phyloP scores from a whole-genome alignment of 305 asterid species.

The Rubia tinctorum region DNA sequence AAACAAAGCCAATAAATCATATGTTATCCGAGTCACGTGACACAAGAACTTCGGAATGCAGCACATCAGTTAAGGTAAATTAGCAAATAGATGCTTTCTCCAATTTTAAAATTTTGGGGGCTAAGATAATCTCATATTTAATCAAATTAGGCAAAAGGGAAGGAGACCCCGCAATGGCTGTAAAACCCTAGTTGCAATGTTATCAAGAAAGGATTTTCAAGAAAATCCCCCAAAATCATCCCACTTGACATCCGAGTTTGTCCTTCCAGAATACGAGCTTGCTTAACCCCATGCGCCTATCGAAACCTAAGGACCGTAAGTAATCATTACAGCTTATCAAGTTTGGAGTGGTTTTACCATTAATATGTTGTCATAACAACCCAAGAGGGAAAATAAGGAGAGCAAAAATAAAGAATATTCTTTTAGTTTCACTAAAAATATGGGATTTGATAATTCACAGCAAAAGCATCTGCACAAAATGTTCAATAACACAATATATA shows the following conservation, averaged over 20 bases:
- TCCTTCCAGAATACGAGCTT: background rate
- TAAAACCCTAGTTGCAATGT: background rate
- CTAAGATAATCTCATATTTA: background rate
- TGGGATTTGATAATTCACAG: too few relatives aligned
- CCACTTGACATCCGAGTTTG: background rate
- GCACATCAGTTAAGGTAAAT: background rate
- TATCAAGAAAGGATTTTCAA: background rate
- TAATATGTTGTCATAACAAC: too few relatives aligned
- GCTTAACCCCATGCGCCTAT: background rate
- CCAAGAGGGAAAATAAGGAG: too few relatives aligned
- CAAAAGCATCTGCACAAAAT: too few relatives aligned
- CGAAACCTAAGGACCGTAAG: background rate
- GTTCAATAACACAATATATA: too few relatives aligned
- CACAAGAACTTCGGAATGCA: background rate
- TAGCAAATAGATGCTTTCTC: background rate
- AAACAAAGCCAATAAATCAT: background rate
- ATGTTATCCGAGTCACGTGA: background rate
- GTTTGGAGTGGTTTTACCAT: background rate
- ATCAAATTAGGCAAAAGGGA: background rate
- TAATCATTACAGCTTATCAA: background rate
- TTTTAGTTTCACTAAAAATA: too few relatives aligned
- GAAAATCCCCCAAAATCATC: background rate
- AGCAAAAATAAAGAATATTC: too few relatives aligned
- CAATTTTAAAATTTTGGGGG: background rate
- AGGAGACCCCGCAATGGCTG: background rate